Evolutionary conservation across 2,329 filamentous ascomycete species (phyloP).

Genomic region (Cytospora chrysosperma): DNA sequence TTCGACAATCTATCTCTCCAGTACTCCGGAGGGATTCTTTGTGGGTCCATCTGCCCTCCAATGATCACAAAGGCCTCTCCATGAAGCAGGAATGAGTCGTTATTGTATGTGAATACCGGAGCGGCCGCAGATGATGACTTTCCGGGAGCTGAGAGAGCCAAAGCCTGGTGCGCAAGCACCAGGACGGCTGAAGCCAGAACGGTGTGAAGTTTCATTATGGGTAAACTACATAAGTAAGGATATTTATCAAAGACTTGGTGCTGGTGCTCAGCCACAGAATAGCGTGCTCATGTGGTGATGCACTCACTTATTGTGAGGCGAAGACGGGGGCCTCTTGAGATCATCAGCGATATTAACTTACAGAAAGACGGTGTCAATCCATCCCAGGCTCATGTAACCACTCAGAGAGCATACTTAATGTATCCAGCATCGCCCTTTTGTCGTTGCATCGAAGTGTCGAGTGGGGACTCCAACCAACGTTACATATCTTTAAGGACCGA

Average conservation of each 20-base stretch:
- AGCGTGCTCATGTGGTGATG: too few relatives aligned
- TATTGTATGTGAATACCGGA: constrained; percentile 40
- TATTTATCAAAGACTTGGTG: background rate
- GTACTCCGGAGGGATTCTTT: constrained; percentile 46
- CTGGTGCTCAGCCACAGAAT: background rate
- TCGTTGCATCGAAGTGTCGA: background rate
- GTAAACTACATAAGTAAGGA: background rate
- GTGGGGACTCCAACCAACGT: background rate
- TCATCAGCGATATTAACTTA: background rate
- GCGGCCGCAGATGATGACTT: background rate
- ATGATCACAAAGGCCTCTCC: constrained; percentile 43
- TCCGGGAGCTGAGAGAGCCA: background rate
- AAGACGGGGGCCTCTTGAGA: background rate
- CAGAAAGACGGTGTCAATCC: background rate
- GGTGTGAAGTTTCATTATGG: constrained; percentile 1
- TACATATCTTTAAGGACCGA: background rate
- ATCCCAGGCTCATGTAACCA: background rate
- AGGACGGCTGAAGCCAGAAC: background rate
- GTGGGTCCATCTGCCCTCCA: constrained; percentile 51
- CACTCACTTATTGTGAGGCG: background rate
- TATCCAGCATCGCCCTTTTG: background rate
- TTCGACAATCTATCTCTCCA: constrained; percentile 46
- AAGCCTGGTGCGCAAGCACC: background rate
- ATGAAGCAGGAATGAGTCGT: constrained; percentile 40
- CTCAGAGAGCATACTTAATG: background rate